Conservation (phyloP, 2,329 filamentous ascomycete species). For the Pyrenochaeta sp. region DNA sequence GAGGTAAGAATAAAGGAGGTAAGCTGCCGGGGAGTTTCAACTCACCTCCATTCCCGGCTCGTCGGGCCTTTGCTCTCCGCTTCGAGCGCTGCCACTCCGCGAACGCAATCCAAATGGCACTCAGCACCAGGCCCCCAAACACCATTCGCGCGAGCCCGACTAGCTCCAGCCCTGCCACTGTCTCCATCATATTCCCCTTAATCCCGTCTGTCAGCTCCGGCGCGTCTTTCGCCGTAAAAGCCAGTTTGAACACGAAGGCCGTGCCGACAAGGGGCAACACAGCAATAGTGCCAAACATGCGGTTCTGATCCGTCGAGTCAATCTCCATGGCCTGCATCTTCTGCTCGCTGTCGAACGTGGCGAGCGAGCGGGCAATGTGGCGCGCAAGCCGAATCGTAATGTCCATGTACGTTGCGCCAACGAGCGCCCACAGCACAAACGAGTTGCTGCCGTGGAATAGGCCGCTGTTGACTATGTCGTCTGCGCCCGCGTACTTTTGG, state of each 20-base stretch:
- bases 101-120: conserved; percentile 38
- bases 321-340: conserved; percentile 21
- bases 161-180: conserved; percentile 50
- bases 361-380: conserved; percentile 38
- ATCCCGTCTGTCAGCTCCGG: conserved; percentile 71
- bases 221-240: conserved; percentile 85
- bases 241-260: conserved; percentile 85
- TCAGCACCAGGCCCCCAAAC: conserved; percentile 47
- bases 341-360: conserved; percentile 25
- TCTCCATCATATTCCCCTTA: conserved; percentile 53
- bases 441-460: conserved; percentile 58
- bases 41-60: conserved; percentile 36
- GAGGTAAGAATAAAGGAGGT: no score
- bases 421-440: conserved; percentile 73
- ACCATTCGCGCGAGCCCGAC: conserved; percentile 43
- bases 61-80: conserved; percentile 16
- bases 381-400: conserved; percentile 57
- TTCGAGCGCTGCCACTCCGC: conserved; percentile 35
- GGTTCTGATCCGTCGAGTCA: conserved; percentile 34
- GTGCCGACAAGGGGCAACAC: conserved; percentile 56
- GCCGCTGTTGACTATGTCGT: conserved; percentile 78
- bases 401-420: conserved; percentile 73
- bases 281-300: conserved; percentile 38
- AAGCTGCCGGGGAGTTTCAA: no score
- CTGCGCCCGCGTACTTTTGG: conserved; percentile 90